These are phyloP conservation scores for Lentinula detonsa DNA, from an alignment of 768 basidiomycete species.

Conservation along the genomic window DNA sequence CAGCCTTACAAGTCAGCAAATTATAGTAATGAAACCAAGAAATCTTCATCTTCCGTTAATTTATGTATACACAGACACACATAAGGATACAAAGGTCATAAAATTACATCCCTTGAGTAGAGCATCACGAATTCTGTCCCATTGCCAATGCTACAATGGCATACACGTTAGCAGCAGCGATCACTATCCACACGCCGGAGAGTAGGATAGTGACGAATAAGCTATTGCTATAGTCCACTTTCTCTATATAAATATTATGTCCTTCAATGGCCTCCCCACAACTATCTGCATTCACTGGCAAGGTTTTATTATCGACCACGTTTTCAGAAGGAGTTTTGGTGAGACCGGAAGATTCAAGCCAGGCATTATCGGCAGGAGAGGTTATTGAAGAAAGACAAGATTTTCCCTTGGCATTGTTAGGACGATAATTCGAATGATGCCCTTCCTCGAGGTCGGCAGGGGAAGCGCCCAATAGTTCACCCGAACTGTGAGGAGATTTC, in stretches of 20 bases:
- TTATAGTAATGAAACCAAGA: too few relatives aligned
- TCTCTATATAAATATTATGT: conserved; percentile 22
- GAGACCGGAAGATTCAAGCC: background rate
- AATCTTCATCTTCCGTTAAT: too few relatives aligned
- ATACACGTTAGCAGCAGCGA: conserved; percentile 71
- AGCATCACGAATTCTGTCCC: conserved; percentile 16
- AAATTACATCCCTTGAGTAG: too few relatives aligned
- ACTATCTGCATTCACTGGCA: conserved; percentile 4
- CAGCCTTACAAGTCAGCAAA: too few relatives aligned
- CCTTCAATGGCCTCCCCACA: conserved; percentile 12
- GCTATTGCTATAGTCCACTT: conserved; percentile 62
- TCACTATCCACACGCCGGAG: conserved; percentile 54
- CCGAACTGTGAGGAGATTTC: background rate
- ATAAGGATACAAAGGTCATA: too few relatives aligned
- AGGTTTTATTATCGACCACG: background rate
- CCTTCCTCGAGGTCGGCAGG: background rate
- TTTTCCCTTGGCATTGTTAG: background rate
- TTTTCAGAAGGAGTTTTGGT: background rate
- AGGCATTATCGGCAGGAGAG: background rate
- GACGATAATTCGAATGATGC: background rate
- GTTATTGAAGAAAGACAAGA: background rate
- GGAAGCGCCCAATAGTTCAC: background rate
- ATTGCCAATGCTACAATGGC: conserved; percentile 57
- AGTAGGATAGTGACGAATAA: conserved; percentile 45
- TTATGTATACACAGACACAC: too few relatives aligned